Evolutionary conservation across 495 filamentous ascomycete genomes (phyloP).

Genomic region (Podospora conica): DNA sequence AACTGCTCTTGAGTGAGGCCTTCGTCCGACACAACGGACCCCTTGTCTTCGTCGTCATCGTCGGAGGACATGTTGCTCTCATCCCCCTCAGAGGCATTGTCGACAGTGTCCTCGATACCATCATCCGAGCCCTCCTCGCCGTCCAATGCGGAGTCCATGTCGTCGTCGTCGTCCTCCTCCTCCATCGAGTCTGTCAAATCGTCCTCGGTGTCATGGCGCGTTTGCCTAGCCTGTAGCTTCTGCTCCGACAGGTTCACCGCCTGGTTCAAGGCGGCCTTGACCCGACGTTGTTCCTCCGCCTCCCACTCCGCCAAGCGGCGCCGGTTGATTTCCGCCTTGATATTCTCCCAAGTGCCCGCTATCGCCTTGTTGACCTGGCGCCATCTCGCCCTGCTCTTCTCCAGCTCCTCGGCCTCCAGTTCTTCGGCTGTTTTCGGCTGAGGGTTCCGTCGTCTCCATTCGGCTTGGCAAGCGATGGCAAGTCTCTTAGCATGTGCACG

Average conservation of each 20-base stretch:
- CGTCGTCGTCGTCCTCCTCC: slow-evolving; percentile 45
- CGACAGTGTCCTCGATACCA: neutral
- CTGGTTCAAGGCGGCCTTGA: slow-evolving; percentile 75
- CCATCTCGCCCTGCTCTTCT: slow-evolving; percentile 49
- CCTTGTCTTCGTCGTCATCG: slow-evolving; percentile 52
- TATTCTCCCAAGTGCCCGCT: slow-evolving; percentile 70
- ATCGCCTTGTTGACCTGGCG: slow-evolving; percentile 65
- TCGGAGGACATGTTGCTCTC: slow-evolving; percentile 70
- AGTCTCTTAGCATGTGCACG: slow-evolving; percentile 56
- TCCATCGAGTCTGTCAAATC: slow-evolving; percentile 45
- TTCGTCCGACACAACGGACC: slow-evolving; percentile 60
- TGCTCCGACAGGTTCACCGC: slow-evolving; percentile 67
- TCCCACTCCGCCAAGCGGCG: slow-evolving; percentile 71
- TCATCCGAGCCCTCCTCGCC: slow-evolving; percentile 40
- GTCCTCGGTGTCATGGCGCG: slow-evolving; percentile 43
- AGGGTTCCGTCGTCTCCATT: slow-evolving; percentile 60
- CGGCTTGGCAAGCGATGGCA: slow-evolving; percentile 52
- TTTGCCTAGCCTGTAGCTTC: slow-evolving; percentile 48
- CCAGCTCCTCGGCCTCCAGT: slow-evolving; percentile 50
- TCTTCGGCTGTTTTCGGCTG: slow-evolving; percentile 69
- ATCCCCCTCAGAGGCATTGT: slow-evolving; percentile 35
- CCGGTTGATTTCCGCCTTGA: slow-evolving; percentile 67
- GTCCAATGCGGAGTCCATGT: slow-evolving; percentile 41
- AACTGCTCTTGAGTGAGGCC: slow-evolving; percentile 73
- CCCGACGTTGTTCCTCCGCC: slow-evolving; percentile 72